Base-by-base conservation (phyloP, 352 stramenopile species). In the Phytopythium oedochilum region DNA sequence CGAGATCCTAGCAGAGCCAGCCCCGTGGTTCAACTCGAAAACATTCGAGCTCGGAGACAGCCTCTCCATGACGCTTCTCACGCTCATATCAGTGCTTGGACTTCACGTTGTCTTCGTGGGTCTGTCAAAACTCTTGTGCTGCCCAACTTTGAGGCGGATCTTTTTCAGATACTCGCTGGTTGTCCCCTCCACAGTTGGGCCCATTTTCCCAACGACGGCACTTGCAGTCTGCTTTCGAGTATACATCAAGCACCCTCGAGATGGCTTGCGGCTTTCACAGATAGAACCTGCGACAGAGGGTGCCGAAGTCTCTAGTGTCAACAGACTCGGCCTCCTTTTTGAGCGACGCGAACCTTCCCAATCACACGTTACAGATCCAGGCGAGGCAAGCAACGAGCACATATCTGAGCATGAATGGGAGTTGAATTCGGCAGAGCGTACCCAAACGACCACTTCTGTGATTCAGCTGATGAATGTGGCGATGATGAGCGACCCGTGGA, bases 401-500 rank as follows among this genome's bases (percentile, higher is more conserved):
- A 14, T 20, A 23, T 51, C 44, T 6, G 44, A 36, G 5, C 44
- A 53, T 4, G 28, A 28, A 15, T 42, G 31, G 29, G 25, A 53
- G 20, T 8, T 8, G 12, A 15, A 43, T 2, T 32, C 43, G 28
- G 29, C 14, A 10, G 47, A 53, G 25, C 57, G 61, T 2, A 62
- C 23, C 0, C 22, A 35, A 7, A 55, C 55, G 23, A 44, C 55
- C 32, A 65, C 51, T 39, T 65, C 61, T 9, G 29, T 65, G 28
- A 55, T 65, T 17, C 57, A 49, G 26, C 51, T 68, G 25, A 68
- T 68, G 44, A 68, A 68, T 20, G 64, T 68, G 39, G 57, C 57
- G 10, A 68, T 65, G 61, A 68, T 68, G 61, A 68, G 50, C 34
- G 61, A 68, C 10, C 57, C 61, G 18, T 61, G 49, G 57, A 64